These are phyloP conservation scores for Epichloe sibirici DNA, from an alignment of 2,329 filamentous ascomycete genomes.

Conservation along the genomic window DNA sequence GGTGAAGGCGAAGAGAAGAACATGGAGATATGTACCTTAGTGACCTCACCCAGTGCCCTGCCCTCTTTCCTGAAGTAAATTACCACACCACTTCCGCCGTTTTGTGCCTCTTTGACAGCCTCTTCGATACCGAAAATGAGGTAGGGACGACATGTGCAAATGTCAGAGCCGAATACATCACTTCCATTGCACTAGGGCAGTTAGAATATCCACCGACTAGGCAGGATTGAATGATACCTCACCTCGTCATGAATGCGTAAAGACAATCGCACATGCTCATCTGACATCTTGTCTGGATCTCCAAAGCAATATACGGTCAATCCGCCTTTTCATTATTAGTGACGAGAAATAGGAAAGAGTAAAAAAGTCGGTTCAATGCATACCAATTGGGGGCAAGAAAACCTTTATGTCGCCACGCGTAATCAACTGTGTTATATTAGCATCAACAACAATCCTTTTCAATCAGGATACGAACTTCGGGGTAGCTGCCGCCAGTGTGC, in stretches of 20 bases:
- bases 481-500: constrained; percentile 90
- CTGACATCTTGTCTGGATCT: constrained; percentile 85
- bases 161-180: constrained; percentile 95
- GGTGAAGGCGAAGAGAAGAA: background rate
- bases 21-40: constrained; percentile 50
- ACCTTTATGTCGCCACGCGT: constrained; percentile 90
- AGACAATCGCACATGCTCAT: constrained; percentile 68
- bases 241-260: constrained; percentile 66
- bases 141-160: constrained; percentile 92
- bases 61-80: constrained; percentile 99
- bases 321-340: constrained; percentile 41
- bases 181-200: constrained; percentile 70
- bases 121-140: constrained; percentile 96
- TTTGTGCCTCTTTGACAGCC: constrained; percentile 92
- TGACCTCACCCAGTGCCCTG: constrained; percentile 85
- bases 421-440: constrained; percentile 46
- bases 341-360: background rate
- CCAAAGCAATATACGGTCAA: constrained; percentile 96
- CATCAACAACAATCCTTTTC: background rate
- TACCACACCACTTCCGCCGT: constrained; percentile 83
- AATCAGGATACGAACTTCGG: constrained; percentile 39
- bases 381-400: constrained; percentile 85
- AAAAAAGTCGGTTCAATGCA: background rate
- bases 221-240: constrained; percentile 7
- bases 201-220: background rate